Percentiles rank a stretch among this genome's conserved stretches.
Evolutionary conservation across 495 filamentous ascomycete species (phyloP).

Genomic region (Glarea lozoyensis): DNA sequence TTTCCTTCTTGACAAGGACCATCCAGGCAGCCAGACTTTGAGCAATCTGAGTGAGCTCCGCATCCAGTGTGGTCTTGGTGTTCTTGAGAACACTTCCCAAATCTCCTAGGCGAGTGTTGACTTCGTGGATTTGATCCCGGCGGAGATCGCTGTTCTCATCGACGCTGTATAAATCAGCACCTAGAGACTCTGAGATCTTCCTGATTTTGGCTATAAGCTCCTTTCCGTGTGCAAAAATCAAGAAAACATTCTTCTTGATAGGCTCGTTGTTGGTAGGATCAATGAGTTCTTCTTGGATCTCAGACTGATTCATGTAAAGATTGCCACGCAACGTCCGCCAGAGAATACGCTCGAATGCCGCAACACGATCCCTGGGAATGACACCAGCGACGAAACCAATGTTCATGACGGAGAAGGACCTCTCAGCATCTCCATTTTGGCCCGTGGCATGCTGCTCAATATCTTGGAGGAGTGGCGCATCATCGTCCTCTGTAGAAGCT

Average conservation of each 20-base stretch:
- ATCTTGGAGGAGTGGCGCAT: conserved; percentile 71
- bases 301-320: conserved; percentile 99
- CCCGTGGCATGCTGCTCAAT: conserved; percentile 66
- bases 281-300: conserved; percentile 90
- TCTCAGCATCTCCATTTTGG: conserved; percentile 67
- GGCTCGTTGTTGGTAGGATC: conserved; percentile 87
- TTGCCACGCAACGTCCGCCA: conserved; percentile 97
- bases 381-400: conserved; percentile 99
- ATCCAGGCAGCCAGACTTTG: conserved; percentile 89
- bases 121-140: conserved; percentile 90
- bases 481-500: conserved; percentile 79
- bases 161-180: conserved; percentile 89
- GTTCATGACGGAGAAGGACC: conserved; percentile 90
- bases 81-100: conserved; percentile 85
- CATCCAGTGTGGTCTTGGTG: conserved; percentile 92
- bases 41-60: conserved; percentile 86
- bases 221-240: conserved; percentile 98
- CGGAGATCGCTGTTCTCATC: conserved; percentile 94
- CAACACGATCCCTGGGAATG: conserved; percentile 86
- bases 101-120: conserved; percentile 85
- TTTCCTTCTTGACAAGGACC: conserved; percentile 95
- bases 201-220: conserved; percentile 97
- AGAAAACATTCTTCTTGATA: conserved; percentile 94
- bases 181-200: conserved; percentile 95
- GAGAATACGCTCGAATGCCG: conserved; percentile 90